These are phyloP conservation scores for Jasminum sambac DNA, from an alignment of 257 asterid species.

Conservation along the genomic window DNA sequence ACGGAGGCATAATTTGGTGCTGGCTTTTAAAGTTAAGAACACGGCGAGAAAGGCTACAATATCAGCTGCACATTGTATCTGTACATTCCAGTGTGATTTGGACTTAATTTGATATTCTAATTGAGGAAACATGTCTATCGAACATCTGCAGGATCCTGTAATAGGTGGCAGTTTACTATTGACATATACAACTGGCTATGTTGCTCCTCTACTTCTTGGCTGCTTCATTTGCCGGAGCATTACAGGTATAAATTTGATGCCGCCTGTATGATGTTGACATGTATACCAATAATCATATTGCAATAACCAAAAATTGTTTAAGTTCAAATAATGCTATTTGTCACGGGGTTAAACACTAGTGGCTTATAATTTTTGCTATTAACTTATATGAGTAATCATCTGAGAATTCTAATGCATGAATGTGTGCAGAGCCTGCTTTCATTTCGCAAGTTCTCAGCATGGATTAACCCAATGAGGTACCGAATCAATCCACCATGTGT, in stretches of 20 bases:
- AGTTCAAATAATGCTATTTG: too few species aligned
- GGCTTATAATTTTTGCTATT: background rate
- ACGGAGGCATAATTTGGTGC: background rate
- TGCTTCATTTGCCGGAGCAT: constrained; percentile 96
- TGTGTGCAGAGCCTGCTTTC: constrained; percentile 86
- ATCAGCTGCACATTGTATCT: background rate
- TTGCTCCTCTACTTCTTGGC: constrained; percentile 95
- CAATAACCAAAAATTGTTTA: too few species aligned
- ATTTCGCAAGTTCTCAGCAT: constrained; percentile 91
- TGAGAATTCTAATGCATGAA: constrained; percentile 20
- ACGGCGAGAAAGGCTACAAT: background rate
- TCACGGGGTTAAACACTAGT: too few species aligned
- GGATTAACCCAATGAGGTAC: constrained; percentile 92
- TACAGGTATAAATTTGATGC: constrained; percentile 60
- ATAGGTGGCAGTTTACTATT: constrained; percentile 84
- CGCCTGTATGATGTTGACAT: background rate
- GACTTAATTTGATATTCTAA: background rate
- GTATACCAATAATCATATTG: too few species aligned
- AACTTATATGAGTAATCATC: background rate
- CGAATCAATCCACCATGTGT: too few species aligned
- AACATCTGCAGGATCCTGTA: constrained; percentile 63
- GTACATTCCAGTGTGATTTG: background rate
- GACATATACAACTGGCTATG: constrained; percentile 92
- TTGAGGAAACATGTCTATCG: background rate
- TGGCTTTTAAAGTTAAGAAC: background rate